Conservation (phyloP, 768 basidiomycete species). For the Tephrocybe sp. region DNA sequence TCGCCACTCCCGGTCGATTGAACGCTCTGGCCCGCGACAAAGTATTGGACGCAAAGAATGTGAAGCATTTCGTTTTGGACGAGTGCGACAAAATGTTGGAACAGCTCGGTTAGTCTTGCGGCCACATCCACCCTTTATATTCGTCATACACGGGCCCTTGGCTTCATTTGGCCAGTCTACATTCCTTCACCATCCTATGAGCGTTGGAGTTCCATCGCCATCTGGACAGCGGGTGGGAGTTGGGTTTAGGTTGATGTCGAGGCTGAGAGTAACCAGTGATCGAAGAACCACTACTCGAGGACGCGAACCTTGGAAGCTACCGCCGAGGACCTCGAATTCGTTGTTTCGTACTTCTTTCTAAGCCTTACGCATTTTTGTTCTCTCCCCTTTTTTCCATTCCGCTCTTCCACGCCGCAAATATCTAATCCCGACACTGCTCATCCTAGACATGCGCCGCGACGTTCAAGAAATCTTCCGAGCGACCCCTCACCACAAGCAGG, state of each 20-base stretch:
- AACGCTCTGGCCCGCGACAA: conserved; percentile 96
- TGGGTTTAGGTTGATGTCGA: conserved; percentile 37
- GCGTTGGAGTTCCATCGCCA: conserved; percentile 35
- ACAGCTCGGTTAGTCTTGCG: conserved; percentile 99
- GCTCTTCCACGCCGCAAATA: conserved; percentile 45
- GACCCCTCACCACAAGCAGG: conserved; percentile 99
- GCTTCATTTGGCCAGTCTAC: conserved; percentile 39
- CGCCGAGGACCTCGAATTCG: conserved; percentile 30
- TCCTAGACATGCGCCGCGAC: conserved; percentile 99
- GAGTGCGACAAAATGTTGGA: conserved; percentile 99
- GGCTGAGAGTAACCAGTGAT: conserved; percentile 25
- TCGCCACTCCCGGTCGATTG: conserved; percentile 95
- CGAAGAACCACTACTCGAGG: conserved; percentile 31
- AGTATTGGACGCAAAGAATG: conserved; percentile 88
- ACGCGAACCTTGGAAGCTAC: conserved; percentile 33
- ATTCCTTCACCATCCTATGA: conserved; percentile 34
- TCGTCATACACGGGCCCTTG: conserved; percentile 40
- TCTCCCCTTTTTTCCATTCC: conserved; percentile 48
- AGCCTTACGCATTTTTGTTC: conserved; percentile 33
- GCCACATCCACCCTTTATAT: conserved; percentile 51
- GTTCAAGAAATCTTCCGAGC: conserved; percentile 99
- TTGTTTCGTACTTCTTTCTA: conserved; percentile 19
- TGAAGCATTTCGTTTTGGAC: conserved; percentile 99
- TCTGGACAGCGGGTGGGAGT: conserved; percentile 35
- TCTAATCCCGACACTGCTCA: conserved; percentile 71